A percentile compares a stretch with the other conserved stretches of the same genome.
These are phyloP conservation scores for Jimgerdemannia lactiflua DNA, from an alignment of 192 early-diverging fungal species.

Conservation along the genomic window DNA sequence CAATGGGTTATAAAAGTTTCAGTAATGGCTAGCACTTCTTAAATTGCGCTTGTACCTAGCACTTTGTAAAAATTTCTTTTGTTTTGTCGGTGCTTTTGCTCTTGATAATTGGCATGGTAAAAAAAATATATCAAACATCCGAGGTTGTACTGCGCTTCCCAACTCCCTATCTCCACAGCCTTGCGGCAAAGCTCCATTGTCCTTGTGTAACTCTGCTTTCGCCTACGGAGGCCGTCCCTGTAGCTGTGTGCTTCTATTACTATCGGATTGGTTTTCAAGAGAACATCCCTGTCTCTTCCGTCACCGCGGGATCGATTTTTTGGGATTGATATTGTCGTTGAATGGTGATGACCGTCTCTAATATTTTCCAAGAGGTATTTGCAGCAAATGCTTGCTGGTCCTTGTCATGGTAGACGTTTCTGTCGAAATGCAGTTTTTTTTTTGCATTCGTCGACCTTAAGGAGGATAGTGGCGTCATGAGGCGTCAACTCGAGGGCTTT, in stretches of 20 bases:
- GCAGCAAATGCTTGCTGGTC: neutral
- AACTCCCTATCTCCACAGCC: neutral
- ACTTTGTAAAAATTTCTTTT: too few relatives aligned
- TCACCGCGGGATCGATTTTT: neutral
- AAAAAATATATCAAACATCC: too few relatives aligned
- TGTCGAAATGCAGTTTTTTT: neutral
- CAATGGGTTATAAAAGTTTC: too few relatives aligned
- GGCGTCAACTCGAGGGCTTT: neutral
- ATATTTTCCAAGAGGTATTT: neutral
- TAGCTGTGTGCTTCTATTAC: neutral
- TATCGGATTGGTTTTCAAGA: neutral
- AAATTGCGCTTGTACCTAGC: too few relatives aligned
- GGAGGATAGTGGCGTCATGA: neutral
- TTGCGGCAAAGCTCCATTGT: neutral
- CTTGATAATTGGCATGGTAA: too few relatives aligned
- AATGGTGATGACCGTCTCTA: too few relatives aligned
- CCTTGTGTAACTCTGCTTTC: neutral
- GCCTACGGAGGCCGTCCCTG: neutral
- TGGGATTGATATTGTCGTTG: neutral
- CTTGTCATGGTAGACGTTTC: neutral
- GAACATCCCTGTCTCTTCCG: neutral
- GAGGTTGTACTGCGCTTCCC: neutral
- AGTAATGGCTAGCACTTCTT: too few relatives aligned
- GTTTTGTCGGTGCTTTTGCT: too few relatives aligned
- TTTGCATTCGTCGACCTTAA: neutral